A percentile compares a stretch with the other conserved stretches of the same genome.
phyloP scores from a whole-genome alignment of 2,329 filamentous ascomycete genomes.

The Grosmannia serpens region DNA sequence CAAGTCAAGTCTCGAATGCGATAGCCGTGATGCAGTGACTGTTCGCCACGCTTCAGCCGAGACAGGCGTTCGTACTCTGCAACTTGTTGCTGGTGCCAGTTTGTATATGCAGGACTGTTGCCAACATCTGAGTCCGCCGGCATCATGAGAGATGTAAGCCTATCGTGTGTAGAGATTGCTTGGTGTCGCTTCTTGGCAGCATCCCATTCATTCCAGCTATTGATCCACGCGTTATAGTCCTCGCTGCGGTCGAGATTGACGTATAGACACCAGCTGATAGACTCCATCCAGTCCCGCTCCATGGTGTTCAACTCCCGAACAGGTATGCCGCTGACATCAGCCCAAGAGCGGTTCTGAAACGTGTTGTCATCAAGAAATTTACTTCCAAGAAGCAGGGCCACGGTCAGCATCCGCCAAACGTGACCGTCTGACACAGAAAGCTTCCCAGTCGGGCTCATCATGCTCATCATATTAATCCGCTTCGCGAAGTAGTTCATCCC shows the following conservation, averaged over 20 bases:
- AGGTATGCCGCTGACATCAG: conserved; percentile 82
- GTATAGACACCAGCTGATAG: conserved; percentile 76
- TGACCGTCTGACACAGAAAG: conserved; percentile 55
- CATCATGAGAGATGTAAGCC: conserved; percentile 35
- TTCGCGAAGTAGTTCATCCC: conserved; percentile 83
- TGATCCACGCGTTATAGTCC: conserved; percentile 53
- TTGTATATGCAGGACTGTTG: conserved; percentile 23
- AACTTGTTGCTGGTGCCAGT: conserved; percentile 43
- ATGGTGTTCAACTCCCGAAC: conserved; percentile 75
- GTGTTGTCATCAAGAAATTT: conserved; percentile 97
- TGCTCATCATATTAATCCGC: conserved; percentile 64
- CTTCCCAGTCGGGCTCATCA: conserved; percentile 26
- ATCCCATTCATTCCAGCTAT: conserved; percentile 48
- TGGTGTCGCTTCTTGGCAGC: conserved; percentile 42
- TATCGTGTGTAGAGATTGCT: conserved; percentile 36
- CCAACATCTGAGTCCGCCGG: conserved; percentile 32
- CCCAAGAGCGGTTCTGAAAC: conserved; percentile 95
- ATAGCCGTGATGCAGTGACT: conserved; percentile 22
- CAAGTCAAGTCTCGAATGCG: conserved; percentile 33
- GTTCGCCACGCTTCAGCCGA: conserved; percentile 29
- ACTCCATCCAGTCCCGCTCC: conserved; percentile 77
- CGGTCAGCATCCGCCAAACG: conserved; percentile 79
- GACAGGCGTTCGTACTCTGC: conserved; percentile 37
- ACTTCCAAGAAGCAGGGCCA: conserved; percentile 75
- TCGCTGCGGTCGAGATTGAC: conserved; percentile 70